Evolutionary conservation across 257 asterid genomes (phyloP).

Genomic region (Linaria vulgaris): DNA sequence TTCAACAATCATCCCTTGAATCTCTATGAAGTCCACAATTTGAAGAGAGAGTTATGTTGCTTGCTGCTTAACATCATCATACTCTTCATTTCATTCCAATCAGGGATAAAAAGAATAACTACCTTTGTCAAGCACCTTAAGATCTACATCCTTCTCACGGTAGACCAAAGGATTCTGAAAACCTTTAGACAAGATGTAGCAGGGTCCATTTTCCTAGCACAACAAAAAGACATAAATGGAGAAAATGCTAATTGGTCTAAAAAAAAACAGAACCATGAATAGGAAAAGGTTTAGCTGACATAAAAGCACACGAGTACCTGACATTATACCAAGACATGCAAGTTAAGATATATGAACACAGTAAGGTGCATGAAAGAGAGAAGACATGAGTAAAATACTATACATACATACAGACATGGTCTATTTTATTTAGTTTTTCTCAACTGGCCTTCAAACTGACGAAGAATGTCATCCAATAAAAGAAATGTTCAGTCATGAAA

Average conservation of each 20-base stretch:
- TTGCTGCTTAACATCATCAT: conserved; percentile 11
- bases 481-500: background rate
- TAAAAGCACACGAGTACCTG: background rate
- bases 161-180: conserved; percentile 51
- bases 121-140: conserved; percentile 67
- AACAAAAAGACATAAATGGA: conserved; percentile 6
- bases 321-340: background rate
- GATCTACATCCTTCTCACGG: conserved; percentile 47
- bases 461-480: background rate
- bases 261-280: conserved; percentile 13
- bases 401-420: background rate
- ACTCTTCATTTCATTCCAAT: conserved; percentile 16
- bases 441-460: background rate
- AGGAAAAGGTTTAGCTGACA: background rate
- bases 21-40: conserved; percentile 18
- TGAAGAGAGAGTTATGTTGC: conserved; percentile 1
- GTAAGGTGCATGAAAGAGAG: conserved; percentile 5
- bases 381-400: background rate
- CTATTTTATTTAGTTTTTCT: background rate
- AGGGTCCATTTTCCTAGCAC: conserved; percentile 46
- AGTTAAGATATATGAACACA: background rate
- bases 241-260: conserved; percentile 1
- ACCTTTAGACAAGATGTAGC: conserved; percentile 62
- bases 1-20: conserved; percentile 23
- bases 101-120: conserved; percentile 21